Conservation (phyloP, 1,284 basidiomycete species). For the Phlebopus sp. region DNA sequence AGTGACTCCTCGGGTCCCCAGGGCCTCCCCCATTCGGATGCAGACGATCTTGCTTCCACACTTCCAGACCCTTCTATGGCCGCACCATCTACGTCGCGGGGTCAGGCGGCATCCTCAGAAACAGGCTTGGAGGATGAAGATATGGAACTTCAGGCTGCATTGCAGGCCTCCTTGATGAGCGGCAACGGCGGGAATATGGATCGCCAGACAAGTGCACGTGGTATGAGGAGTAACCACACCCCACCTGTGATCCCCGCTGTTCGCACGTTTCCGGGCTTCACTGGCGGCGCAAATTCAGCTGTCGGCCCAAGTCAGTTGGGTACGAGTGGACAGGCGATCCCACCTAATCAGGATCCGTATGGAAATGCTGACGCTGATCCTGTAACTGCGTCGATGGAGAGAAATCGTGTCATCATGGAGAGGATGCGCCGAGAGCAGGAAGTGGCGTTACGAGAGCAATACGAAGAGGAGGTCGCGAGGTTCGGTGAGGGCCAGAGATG, state of each 20-base stretch:
- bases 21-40: slow-evolving; percentile 59
- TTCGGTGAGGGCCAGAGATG: slow-evolving; percentile 18
- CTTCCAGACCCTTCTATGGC: slow-evolving; percentile 50
- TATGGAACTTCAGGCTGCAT: slow-evolving; percentile 79
- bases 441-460: slow-evolving; percentile 59
- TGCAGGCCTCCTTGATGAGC: slow-evolving; percentile 70
- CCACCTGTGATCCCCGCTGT: slow-evolving; percentile 28
- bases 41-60: slow-evolving; percentile 61
- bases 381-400: slow-evolving; percentile 63
- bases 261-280: slow-evolving; percentile 26
- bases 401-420: slow-evolving; percentile 60
- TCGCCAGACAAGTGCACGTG: slow-evolving; percentile 7
- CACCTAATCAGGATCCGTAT: slow-evolving; percentile 28
- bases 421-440: slow-evolving; percentile 69
- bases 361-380: slow-evolving; percentile 48
- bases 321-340: slow-evolving; percentile 7
- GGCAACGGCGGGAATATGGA: slow-evolving; percentile 3
- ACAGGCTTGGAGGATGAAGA: slow-evolving; percentile 78
- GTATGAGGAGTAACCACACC: slow-evolving; percentile 21
- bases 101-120: slow-evolving; percentile 20
- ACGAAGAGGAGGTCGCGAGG: slow-evolving; percentile 42
- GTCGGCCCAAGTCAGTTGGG: slow-evolving; percentile 2
- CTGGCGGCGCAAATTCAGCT: slow-evolving; percentile 7
- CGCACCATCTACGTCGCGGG: slow-evolving; percentile 11
- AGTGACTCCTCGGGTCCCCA: slow-evolving; percentile 44